Base-by-base conservation (phyloP, 2,329 filamentous ascomycete species). In the Tolypocladium paradoxum region DNA sequence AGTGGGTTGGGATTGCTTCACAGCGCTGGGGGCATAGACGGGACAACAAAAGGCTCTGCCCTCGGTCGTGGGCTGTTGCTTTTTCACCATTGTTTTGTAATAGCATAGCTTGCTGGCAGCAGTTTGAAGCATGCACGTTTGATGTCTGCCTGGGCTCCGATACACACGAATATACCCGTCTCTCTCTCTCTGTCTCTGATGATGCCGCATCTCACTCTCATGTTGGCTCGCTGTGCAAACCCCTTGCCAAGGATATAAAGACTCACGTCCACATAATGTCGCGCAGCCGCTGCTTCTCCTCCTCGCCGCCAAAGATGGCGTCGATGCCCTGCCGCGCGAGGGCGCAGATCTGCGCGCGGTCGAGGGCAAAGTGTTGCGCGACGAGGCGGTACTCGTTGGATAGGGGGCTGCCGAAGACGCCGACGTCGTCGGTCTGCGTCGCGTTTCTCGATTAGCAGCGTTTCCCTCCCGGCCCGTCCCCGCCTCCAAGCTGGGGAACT, bases 311-410 rank as follows among this genome's bases (percentile, higher is more conserved):
- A 60, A 93, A 92, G 31, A 89, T 88, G 2, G 77, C 75, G 20
- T 82, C 75, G 4, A 88, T 76, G 0, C 78, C 78, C 55, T 79
- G 77, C 49, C 77, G 75, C n/a, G 80, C 82, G 22, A 92, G 67
- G 0, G 65, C 65, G 53, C 81, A 73, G 1, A 79, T 70, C 18
- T 76, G 72, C 6, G 62, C 54, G 3, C 64, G 65, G 14, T 62
- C 64, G 7, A 93, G 73, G 0, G 68, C 65, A 61, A 93, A 93
- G 63, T 91, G 82, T 58, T 83, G 68, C 1, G 85, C 83, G 4
- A 87, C 85, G 2, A 93, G 77, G 8, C 75, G 71, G 66, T 91
- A 92, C 65, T 95, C 89, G 59, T 90, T 84, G 0, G 87, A 90
- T 4, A 91, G 68, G 0, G 81, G 76, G 62, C 86, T 91, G 49